Percentiles rank a stretch among this genome's conserved stretches.
Evolutionary conservation across 2,329 filamentous ascomycete genomes (phyloP).

Genomic region (Atkinsonella texensis): DNA sequence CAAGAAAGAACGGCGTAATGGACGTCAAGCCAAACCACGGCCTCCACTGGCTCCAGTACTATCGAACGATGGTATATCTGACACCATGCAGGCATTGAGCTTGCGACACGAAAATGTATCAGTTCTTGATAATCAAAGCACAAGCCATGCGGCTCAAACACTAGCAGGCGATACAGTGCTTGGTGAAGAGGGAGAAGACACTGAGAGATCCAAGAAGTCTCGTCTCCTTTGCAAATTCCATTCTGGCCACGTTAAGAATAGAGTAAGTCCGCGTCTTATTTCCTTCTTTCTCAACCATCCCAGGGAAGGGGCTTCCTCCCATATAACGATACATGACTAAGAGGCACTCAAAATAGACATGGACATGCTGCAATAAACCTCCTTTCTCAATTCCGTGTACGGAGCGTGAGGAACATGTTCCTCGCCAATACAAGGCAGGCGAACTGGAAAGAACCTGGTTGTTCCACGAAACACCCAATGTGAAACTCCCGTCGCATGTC

Average conservation of each 20-base stretch:
- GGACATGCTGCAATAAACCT: constrained; percentile 19
- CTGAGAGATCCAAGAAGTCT: neutral
- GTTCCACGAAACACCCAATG: constrained; percentile 11
- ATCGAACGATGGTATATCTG: neutral
- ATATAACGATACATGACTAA: neutral
- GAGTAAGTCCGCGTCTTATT: constrained; percentile 9
- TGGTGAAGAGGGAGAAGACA: neutral
- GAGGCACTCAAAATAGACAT: constrained; percentile 10
- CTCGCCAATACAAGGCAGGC: constrained; percentile 11
- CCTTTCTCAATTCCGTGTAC: constrained; percentile 14
- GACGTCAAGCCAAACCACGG: neutral
- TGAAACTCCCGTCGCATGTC: neutral
- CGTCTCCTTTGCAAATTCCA: constrained; percentile 16
- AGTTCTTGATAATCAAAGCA: neutral
- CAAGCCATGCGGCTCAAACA: neutral
- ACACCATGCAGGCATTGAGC: neutral
- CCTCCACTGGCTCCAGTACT: neutral
- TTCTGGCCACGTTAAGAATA: constrained; percentile 16
- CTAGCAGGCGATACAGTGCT: neutral
- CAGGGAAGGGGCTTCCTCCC: too few species aligned
- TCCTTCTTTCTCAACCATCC: neutral
- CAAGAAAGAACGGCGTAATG: constrained; percentile 1
- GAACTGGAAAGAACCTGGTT: constrained; percentile 18
- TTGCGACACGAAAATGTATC: neutral
- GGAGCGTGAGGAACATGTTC: constrained; percentile 14